Conservation (phyloP, 228 moss, liverwort and hornwort species). For the Sphagnum fallax region DNA sequence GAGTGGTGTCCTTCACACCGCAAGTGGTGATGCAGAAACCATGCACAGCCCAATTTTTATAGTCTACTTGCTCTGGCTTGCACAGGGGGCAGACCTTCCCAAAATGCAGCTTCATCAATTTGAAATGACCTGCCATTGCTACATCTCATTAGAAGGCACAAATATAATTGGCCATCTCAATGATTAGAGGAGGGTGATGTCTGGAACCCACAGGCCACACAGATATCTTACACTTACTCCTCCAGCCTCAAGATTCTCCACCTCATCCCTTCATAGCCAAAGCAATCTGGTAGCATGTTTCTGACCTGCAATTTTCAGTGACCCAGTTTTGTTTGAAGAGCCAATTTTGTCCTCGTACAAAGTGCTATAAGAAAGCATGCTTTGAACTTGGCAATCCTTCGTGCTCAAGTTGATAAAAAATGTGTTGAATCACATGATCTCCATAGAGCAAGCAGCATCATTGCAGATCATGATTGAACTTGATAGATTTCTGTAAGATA, state of each 20-base stretch:
- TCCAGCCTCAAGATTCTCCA: conserved; percentile 64
- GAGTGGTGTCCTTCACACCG: conserved; percentile 64
- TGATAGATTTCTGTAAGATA: not conserved
- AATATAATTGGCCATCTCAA: too few species aligned
- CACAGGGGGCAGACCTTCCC: conserved; percentile 79
- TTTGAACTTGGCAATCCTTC: too few species aligned
- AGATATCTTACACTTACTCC: conserved; percentile 22
- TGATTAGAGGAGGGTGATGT: not conserved
- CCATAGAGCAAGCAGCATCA: too few species aligned
- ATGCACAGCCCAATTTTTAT: conserved; percentile 78
- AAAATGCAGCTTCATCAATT: conserved; percentile 87
- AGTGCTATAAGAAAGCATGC: too few species aligned
- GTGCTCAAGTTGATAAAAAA: too few species aligned
- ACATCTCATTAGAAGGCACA: not conserved
- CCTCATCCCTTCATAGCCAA: conserved; percentile 90
- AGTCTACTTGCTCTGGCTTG: conserved; percentile 79
- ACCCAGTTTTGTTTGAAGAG: too few species aligned
- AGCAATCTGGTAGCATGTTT: conserved; percentile 81
- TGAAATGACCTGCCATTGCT: conserved; percentile 36
- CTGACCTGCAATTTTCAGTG: conserved; percentile 22
- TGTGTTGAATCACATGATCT: not conserved
- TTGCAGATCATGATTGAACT: not conserved
- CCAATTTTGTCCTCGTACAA: too few species aligned
- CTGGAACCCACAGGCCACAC: not conserved
- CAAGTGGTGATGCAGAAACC: conserved; percentile 56